These are phyloP conservation scores for Backusella mclennaniae DNA, from an alignment of 192 early-diverging fungal species.

Conservation along the genomic window DNA sequence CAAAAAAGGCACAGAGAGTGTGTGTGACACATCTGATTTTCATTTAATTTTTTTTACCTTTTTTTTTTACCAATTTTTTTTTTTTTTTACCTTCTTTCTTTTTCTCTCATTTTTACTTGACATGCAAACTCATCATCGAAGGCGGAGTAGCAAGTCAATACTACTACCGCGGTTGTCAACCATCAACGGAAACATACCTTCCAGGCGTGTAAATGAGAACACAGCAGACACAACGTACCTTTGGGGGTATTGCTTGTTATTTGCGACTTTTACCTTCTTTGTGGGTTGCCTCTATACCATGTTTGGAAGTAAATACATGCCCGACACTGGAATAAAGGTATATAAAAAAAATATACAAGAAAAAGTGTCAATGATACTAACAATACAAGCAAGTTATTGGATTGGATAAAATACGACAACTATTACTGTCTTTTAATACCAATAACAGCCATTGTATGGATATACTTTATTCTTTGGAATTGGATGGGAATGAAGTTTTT, in stretches of 20 bases:
- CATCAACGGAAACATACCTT: conserved; percentile 46
- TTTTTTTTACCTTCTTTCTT: background rate
- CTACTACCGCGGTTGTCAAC: conserved; percentile 3
- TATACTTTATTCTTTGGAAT: conserved; percentile 83
- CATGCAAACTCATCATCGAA: conserved; percentile 23
- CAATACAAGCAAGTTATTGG: conserved; percentile 42
- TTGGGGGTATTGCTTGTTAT: conserved; percentile 66
- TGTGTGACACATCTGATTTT: background rate
- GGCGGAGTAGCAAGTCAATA: conserved; percentile 15
- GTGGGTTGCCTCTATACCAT: conserved; percentile 62
- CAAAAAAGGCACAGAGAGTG: background rate
- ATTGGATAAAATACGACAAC: conserved; percentile 70
- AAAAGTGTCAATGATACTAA: background rate
- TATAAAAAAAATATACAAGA: background rate
- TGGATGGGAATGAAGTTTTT: conserved; percentile 97
- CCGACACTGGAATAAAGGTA: conserved; percentile 63
- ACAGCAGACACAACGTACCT: conserved; percentile 67
- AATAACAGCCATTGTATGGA: conserved; percentile 69
- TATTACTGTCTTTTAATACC: conserved; percentile 88
- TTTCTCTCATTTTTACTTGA: background rate
- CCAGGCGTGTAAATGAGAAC: conserved; percentile 50
- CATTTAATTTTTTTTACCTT: background rate
- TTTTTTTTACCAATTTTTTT: background rate
- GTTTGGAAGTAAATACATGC: conserved; percentile 67
- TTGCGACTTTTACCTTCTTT: conserved; percentile 58